phyloP scores from a whole-genome alignment of 495 filamentous ascomycete species.

The Penicillium dipodomyicola region DNA sequence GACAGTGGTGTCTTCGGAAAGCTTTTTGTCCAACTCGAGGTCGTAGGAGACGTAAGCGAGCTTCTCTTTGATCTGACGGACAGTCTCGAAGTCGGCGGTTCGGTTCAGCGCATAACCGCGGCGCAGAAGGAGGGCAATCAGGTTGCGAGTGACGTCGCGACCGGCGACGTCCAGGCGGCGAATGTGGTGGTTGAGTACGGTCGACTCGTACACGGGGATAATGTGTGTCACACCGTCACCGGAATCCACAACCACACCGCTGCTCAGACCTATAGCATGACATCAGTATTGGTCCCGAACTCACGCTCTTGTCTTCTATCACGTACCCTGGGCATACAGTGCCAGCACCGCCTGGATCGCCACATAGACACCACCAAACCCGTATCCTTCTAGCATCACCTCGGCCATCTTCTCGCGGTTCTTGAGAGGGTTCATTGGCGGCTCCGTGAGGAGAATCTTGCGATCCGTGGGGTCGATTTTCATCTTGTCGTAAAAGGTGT shows the following conservation, averaged over 20 bases:
- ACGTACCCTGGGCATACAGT: constrained; percentile 88
- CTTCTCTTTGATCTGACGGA: constrained; percentile 99
- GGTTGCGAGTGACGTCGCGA: constrained; percentile 93
- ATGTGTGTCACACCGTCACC: constrained; percentile 98
- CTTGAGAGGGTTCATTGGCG: constrained; percentile 93
- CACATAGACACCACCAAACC: constrained; percentile 95
- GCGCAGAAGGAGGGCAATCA: constrained; percentile 92
- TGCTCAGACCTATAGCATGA: constrained; percentile 69
- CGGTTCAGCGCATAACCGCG: constrained; percentile 96
- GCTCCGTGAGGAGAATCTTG: constrained; percentile 98
- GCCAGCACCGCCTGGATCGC: constrained; percentile 98
- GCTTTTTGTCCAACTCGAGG: constrained; percentile 88
- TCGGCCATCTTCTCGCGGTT: constrained; percentile 97
- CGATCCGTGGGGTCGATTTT: constrained; percentile 83
- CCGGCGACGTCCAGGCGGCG: constrained; percentile 91
- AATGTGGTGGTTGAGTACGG: constrained; percentile 96
- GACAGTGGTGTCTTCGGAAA: constrained; percentile 96
- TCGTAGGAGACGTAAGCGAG: constrained; percentile 99
- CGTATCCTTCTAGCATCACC: constrained; percentile 97
- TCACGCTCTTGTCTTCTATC: not conserved
- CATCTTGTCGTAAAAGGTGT: constrained; percentile 96
- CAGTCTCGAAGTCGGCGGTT: constrained; percentile 98
- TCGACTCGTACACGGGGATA: constrained; percentile 95
- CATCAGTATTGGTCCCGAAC: constrained; percentile 12
- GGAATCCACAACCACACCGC: constrained; percentile 95